A percentile compares a stretch with the other conserved stretches of the same genome.
Evolutionary conservation across 108 stramenopile species (phyloP).

Genomic region (Ochromonas danica): DNA sequence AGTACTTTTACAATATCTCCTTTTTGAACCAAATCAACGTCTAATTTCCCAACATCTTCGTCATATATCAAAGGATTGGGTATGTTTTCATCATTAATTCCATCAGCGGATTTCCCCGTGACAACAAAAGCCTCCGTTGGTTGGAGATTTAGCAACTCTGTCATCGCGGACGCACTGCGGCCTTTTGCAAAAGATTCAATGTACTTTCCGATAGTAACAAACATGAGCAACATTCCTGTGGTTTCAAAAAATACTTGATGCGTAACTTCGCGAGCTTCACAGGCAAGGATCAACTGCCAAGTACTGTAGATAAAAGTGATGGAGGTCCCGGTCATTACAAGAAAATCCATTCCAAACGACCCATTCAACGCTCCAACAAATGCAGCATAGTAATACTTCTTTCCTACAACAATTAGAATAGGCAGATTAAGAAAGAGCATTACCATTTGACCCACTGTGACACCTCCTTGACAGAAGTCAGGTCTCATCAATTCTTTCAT

Average conservation of each 20-base stretch:
- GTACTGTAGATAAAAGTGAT: conserved; percentile 74
- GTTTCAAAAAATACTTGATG: conserved; percentile 80
- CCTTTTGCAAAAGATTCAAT: conserved; percentile 79
- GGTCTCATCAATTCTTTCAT: conserved; percentile 19
- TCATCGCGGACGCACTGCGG: conserved; percentile 77
- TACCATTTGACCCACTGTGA: conserved; percentile 40
- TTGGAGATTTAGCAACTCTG: conserved; percentile 62
- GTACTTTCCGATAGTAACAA: conserved; percentile 88
- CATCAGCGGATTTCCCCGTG: neutral
- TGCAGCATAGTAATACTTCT: conserved; percentile 8
- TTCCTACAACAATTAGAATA: conserved; percentile 29
- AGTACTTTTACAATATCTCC: conserved; percentile 76
- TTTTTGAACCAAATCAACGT: conserved; percentile 65
- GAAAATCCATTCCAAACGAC: conserved; percentile 88
- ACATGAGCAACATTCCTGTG: conserved; percentile 87
- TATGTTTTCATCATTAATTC: neutral
- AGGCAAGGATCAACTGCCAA: conserved; percentile 40
- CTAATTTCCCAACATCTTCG: conserved; percentile 47
- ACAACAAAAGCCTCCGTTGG: neutral
- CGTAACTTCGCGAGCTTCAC: conserved; percentile 12
- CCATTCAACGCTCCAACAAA: conserved; percentile 57
- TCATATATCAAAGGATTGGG: neutral
- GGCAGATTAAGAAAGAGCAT: conserved; percentile 45
- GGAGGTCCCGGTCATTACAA: conserved; percentile 86
- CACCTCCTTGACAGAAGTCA: conserved; percentile 36